A percentile compares a stretch with the other conserved stretches of the same genome.
Conservation (phyloP, 495 filamentous ascomycete genomes). For the Beverwykella pulmonaria region DNA sequence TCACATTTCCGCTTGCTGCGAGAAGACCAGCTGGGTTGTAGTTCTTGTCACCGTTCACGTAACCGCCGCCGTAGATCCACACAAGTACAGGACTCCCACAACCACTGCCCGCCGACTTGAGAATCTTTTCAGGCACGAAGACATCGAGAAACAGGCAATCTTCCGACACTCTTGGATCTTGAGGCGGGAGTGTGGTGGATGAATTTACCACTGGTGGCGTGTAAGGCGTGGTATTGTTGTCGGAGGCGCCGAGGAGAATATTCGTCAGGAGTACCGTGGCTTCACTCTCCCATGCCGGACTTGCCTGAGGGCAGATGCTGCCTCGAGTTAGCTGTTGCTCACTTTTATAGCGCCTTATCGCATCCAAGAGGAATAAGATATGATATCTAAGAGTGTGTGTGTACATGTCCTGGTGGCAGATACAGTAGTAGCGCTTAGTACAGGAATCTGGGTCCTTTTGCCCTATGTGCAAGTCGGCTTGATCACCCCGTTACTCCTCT, state of each 20-base stretch:
- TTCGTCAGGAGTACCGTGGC: slow-evolving; percentile 7
- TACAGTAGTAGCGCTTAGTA: too few species aligned
- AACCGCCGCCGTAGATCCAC: slow-evolving; percentile 41
- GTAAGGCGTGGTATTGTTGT: slow-evolving; percentile 15
- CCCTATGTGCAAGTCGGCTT: too few species aligned
- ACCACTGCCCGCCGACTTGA: slow-evolving; percentile 10
- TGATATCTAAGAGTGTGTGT: too few species aligned
- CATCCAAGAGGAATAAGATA: too few species aligned
- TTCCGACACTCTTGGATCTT: slow-evolving; percentile 21
- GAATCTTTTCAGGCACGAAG: slow-evolving; percentile 30
- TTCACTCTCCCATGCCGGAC: slow-evolving; percentile 8
- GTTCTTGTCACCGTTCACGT: slow-evolving; percentile 26
- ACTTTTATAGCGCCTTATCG: too few species aligned
- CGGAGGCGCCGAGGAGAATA: slow-evolving; percentile 3
- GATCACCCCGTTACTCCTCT: too few species aligned
- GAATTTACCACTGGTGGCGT: slow-evolving; percentile 11
- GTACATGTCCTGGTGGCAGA: too few species aligned
- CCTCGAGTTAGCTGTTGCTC: not conserved
- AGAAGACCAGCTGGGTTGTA: slow-evolving; percentile 30
- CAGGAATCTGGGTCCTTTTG: too few species aligned
- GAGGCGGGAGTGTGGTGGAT: not conserved
- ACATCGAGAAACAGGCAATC: slow-evolving; percentile 42
- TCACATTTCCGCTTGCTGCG: slow-evolving; percentile 21
- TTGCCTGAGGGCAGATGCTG: slow-evolving; percentile 35
- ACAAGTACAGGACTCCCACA: slow-evolving; percentile 33